These are phyloP conservation scores for Globisporangium splendens DNA, from an alignment of 352 stramenopile species.

Conservation along the genomic window DNA sequence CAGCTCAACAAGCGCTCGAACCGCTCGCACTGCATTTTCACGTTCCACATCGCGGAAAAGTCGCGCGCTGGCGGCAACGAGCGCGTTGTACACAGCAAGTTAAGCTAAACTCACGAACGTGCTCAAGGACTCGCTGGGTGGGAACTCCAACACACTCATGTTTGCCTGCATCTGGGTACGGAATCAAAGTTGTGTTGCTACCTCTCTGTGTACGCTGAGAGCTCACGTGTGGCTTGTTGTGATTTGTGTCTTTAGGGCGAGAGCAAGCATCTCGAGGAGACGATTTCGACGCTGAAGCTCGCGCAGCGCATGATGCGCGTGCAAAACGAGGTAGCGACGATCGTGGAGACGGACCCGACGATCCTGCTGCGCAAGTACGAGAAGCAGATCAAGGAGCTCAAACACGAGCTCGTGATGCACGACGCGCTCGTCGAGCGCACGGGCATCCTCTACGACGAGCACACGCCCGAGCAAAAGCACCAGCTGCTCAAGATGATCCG, in stretches of 20 bases:
- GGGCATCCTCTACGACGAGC: slow-evolving; percentile 84
- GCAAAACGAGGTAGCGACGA: slow-evolving; percentile 84
- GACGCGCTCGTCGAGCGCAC: slow-evolving; percentile 89
- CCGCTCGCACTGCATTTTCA: slow-evolving; percentile 93
- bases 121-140: slow-evolving; percentile 92
- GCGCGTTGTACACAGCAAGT: slow-evolving; percentile 81
- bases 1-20: slow-evolving; percentile 94
- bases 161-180: slow-evolving; percentile 91
- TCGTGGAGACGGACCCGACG: slow-evolving; percentile 84
- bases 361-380: slow-evolving; percentile 89
- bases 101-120: slow-evolving; percentile 96
- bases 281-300: slow-evolving; percentile 91
- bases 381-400: slow-evolving; percentile 89
- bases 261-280: slow-evolving; percentile 90
- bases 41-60: slow-evolving; percentile 89
- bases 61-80: slow-evolving; percentile 68
- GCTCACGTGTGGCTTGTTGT: not conserved
- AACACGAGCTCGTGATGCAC: slow-evolving; percentile 93
- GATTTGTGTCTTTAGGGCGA: slow-evolving; percentile 45
- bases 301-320: slow-evolving; percentile 93
- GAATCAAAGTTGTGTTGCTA: not conserved
- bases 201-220: not conserved
- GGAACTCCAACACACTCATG: slow-evolving; percentile 95
- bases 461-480: slow-evolving; percentile 90
- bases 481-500: slow-evolving; percentile 65